phyloP scores from a whole-genome alignment of 345 rosid genomes.

The rapeseed (Brassica napus) region DNA sequence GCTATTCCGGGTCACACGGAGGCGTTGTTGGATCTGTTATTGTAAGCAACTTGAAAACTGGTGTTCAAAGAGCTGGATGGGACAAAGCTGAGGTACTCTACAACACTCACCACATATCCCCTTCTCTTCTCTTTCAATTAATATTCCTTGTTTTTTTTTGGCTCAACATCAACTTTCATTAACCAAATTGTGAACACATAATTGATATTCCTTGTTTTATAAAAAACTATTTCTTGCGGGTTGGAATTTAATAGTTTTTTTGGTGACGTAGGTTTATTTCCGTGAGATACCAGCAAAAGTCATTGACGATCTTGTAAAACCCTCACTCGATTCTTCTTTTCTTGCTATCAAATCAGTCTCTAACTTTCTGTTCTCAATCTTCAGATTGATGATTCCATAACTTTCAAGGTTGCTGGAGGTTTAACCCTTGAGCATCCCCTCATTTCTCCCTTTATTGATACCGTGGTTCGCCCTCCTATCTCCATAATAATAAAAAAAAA shows the following conservation, averaged over 20 bases:
- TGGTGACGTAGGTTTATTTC: slow-evolving; percentile 72
- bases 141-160: neutral
- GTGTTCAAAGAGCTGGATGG: slow-evolving; percentile 72
- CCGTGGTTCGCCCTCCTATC: slow-evolving; percentile 57
- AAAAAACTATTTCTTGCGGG: neutral
- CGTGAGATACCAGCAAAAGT: slow-evolving; percentile 81
- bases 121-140: neutral
- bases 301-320: slow-evolving; percentile 73
- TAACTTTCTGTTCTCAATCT: slow-evolving; percentile 4
- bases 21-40: slow-evolving; percentile 91
- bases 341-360: neutral
- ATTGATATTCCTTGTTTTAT: neutral
- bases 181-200: too few relatives aligned
- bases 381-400: slow-evolving; percentile 74
- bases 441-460: slow-evolving; percentile 68
- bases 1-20: slow-evolving; percentile 79
- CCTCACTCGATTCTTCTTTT: neutral
- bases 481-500: neutral
- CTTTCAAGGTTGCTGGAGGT: slow-evolving; percentile 81
- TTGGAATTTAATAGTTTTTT: neutral
- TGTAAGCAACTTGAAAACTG: slow-evolving; percentile 77
- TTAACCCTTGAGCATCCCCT: slow-evolving; percentile 86
- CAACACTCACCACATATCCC: neutral
- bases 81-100: slow-evolving; percentile 80
- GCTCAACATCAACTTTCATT: too few relatives aligned